Conservation (phyloP, 176 grass and related monocot genomes). For the Saccharum spontaneum region DNA sequence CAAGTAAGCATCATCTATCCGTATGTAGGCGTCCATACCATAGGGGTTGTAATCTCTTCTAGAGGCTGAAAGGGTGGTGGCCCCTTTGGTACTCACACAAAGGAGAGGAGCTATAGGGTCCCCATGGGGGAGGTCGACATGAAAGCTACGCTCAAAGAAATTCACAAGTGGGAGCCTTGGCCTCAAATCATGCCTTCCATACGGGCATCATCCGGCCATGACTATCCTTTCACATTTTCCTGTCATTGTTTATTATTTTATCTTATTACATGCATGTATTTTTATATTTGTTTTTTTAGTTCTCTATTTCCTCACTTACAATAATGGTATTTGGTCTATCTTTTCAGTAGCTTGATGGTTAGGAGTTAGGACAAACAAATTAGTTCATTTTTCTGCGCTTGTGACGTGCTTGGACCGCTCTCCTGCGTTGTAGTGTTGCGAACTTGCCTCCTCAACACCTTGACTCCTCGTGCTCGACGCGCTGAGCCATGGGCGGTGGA, state of each 20-base stretch:
- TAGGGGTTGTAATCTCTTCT: slow-evolving; percentile 25
- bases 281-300: background rate
- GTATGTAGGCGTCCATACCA: slow-evolving; percentile 7
- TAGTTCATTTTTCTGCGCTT: too few species aligned
- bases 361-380: too few species aligned
- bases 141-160: slow-evolving; percentile 39
- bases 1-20: slow-evolving; percentile 11
- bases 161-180: background rate
- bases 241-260: background rate
- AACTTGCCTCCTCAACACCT: too few species aligned
- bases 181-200: background rate
- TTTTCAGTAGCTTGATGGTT: too few species aligned
- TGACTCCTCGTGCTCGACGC: too few species aligned
- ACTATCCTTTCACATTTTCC: background rate
- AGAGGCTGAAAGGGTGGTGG: slow-evolving; percentile 37
- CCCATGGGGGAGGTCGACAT: slow-evolving; percentile 30
- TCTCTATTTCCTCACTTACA: background rate
- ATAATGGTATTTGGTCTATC: too few species aligned
- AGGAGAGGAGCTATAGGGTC: slow-evolving; percentile 5
- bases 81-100: slow-evolving; percentile 22
- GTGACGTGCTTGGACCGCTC: too few species aligned
- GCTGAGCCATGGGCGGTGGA: too few species aligned
- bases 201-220: background rate
- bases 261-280: background rate
- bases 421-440: too few species aligned